phyloP scores from a whole-genome alignment of 768 basidiomycete species.

The Rhodotorula sphaerocarpa region DNA sequence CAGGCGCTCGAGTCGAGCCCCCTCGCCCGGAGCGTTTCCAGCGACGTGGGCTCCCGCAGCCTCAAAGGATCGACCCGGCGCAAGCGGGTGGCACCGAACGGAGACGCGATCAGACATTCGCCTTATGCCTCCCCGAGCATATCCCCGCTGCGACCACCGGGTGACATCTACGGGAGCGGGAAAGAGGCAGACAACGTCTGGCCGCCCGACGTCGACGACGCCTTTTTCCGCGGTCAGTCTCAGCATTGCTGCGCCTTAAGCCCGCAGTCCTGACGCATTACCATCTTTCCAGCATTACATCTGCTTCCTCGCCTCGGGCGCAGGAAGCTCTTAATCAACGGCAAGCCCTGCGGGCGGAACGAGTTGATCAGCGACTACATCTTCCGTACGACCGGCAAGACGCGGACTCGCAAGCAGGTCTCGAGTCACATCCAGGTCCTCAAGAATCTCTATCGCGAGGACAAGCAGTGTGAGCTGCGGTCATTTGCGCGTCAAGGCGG shows the following conservation, averaged over 20 bases:
- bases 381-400: conserved; percentile 38
- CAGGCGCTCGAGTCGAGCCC: background rate
- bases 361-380: conserved; percentile 44
- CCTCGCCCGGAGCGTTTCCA: background rate
- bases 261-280: background rate
- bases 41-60: too few species aligned
- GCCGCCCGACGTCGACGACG: conserved; percentile 36
- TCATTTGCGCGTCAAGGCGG: too few species aligned
- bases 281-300: conserved; percentile 25
- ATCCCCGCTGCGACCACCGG: too few species aligned
- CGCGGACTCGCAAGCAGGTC: conserved; percentile 43
- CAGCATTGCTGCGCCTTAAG: too few species aligned
- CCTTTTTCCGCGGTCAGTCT: conserved; percentile 36
- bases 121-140: too few species aligned
- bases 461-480: conserved; percentile 31
- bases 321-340: conserved; percentile 41
- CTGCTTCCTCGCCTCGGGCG: conserved; percentile 40
- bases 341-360: conserved; percentile 43
- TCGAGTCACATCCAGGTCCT: conserved; percentile 44
- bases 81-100: background rate
- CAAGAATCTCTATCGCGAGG: conserved; percentile 37
- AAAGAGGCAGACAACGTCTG: conserved; percentile 38
- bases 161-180: conserved; percentile 3
- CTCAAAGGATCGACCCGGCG: conserved; percentile 15
- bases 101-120: too few species aligned